These are phyloP conservation scores for Elaphomyces granulatus DNA, from an alignment of 495 filamentous ascomycete genomes.

Conservation along the genomic window DNA sequence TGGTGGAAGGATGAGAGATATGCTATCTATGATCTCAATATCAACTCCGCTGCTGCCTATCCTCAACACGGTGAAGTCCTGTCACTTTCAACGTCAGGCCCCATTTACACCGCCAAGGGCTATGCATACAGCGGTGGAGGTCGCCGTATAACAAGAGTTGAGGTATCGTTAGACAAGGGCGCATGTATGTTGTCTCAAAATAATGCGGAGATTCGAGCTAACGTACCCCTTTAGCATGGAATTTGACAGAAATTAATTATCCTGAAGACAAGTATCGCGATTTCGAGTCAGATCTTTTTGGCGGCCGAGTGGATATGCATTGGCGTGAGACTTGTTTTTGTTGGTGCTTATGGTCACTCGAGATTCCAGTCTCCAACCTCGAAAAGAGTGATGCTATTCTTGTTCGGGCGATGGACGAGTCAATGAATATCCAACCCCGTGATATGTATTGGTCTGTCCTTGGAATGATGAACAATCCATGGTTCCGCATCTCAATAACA, in stretches of 20 bases:
- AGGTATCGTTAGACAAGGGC: constrained; percentile 76
- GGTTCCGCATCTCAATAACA: constrained; percentile 72
- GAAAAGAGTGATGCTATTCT: constrained; percentile 54
- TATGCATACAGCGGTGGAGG: constrained; percentile 91
- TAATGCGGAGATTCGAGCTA: constrained; percentile 6
- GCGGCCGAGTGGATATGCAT: constrained; percentile 66
- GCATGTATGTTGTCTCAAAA: constrained; percentile 24
- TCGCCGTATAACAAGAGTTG: constrained; percentile 68
- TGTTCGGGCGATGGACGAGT: constrained; percentile 84
- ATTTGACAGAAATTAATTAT: constrained; percentile 66
- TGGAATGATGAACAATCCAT: constrained; percentile 98
- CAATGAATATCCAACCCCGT: constrained; percentile 71
- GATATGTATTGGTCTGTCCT: constrained; percentile 97
- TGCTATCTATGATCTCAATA: constrained; percentile 86
- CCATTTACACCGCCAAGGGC: constrained; percentile 53
- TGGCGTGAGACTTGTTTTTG: constrained; percentile 76
- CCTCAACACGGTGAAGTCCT: constrained; percentile 70
- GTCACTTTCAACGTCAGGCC: constrained; percentile 29
- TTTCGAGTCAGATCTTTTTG: constrained; percentile 52
- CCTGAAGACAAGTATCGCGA: constrained; percentile 77
- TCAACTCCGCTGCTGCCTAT: constrained; percentile 72
- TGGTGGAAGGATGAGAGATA: constrained; percentile 90
- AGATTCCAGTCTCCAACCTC: constrained; percentile 51
- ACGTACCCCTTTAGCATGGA: constrained; percentile 44
- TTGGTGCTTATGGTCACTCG: constrained; percentile 87